Percentiles rank a stretch among this genome's conserved stretches.
These are phyloP conservation scores for Hypoxylon sp. DNA, from an alignment of 2,329 filamentous ascomycete species.

Conservation along the genomic window DNA sequence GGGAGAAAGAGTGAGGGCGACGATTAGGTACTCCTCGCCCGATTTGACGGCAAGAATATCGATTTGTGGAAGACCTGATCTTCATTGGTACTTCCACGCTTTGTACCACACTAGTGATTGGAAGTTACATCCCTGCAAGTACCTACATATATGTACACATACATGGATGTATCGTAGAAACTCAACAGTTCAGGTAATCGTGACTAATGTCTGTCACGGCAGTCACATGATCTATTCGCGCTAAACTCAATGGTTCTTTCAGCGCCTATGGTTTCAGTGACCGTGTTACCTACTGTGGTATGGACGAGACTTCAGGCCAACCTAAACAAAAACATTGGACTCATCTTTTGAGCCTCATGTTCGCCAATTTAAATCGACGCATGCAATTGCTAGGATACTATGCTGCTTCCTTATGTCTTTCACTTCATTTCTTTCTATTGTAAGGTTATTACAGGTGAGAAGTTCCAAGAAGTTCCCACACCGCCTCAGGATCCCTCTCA, in stretches of 20 bases:
- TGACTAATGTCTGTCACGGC: slow-evolving; percentile 5
- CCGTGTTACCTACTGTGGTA: neutral
- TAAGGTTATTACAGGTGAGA: slow-evolving; percentile 32
- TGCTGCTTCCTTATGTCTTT: neutral
- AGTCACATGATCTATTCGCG: slow-evolving; percentile 35
- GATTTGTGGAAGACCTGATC: no score
- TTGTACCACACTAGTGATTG: neutral
- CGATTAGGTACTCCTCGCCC: neutral
- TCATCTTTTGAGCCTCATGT: slow-evolving; percentile 36
- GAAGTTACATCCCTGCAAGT: neutral
- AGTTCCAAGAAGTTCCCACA: slow-evolving; percentile 23
- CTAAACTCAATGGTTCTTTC: slow-evolving; percentile 15
- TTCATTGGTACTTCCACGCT: slow-evolving; percentile 3
- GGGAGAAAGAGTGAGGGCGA: neutral
- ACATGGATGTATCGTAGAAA: no score
- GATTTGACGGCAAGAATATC: neutral
- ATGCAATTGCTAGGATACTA: neutral
- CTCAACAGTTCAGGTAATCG: slow-evolving; percentile 10
- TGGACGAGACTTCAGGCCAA: slow-evolving; percentile 14
- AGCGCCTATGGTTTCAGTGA: slow-evolving; percentile 11
- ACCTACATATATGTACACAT: neutral
- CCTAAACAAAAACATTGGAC: slow-evolving; percentile 34
- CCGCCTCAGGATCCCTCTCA: slow-evolving; percentile 14
- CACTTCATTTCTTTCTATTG: slow-evolving; percentile 6
- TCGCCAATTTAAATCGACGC: slow-evolving; percentile 19